Percentiles rank a stretch among this genome's conserved stretches.
Evolutionary conservation across 2,329 filamentous ascomycete species (phyloP).

Genomic region (Claviceps monticola): DNA sequence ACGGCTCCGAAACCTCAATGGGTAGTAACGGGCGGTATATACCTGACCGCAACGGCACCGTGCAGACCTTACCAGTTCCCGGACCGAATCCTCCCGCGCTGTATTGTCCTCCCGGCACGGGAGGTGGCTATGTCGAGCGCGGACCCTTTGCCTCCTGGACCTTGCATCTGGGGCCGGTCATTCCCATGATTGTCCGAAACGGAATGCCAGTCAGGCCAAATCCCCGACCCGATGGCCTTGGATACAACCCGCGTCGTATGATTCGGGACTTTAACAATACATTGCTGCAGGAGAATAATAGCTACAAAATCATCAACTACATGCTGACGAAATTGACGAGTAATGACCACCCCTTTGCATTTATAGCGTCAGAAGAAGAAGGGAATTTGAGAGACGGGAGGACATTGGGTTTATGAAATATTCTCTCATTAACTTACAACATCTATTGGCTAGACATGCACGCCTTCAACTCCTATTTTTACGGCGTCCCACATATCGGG

Average conservation of each 20-base stretch:
- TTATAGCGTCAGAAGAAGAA: too few species aligned
- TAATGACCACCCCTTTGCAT: not conserved
- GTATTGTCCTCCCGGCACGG: not conserved
- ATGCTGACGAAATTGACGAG: not conserved
- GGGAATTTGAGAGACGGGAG: too few species aligned
- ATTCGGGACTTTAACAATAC: slow-evolving; percentile 1
- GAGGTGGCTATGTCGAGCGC: slow-evolving; percentile 3
- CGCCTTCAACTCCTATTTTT: slow-evolving; percentile 1
- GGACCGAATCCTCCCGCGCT: not conserved
- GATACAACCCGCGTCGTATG: slow-evolving; percentile 6
- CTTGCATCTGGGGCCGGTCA: slow-evolving; percentile 1
- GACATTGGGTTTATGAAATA: too few species aligned
- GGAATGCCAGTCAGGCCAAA: not conserved
- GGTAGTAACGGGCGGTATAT: slow-evolving; percentile 1
- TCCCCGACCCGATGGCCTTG: not conserved
- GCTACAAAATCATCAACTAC: not conserved
- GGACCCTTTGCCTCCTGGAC: not conserved
- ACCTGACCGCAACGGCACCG: not conserved
- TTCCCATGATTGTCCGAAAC: not conserved
- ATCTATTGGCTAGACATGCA: not conserved
- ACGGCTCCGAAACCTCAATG: slow-evolving; percentile 2
- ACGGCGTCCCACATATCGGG: not conserved
- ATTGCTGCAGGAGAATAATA: not conserved
- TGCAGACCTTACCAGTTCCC: not conserved
- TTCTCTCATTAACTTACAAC: not conserved